Evolutionary conservation across 306 rosid species (phyloP), one percentile per base, ranked within the genome.

Genomic region (Trifolium fragiferum): DNA sequence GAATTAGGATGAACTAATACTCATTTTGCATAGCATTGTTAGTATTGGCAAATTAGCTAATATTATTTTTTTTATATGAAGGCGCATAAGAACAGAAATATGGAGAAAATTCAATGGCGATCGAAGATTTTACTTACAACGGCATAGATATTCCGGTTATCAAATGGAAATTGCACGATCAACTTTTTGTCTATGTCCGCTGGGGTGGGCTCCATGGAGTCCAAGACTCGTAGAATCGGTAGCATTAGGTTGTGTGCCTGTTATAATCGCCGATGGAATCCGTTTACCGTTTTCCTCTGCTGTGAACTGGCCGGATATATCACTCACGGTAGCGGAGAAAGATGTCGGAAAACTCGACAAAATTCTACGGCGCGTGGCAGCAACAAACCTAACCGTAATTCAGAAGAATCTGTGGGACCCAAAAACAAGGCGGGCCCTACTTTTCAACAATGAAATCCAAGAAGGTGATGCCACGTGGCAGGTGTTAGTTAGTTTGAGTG

Each of bases 121-220:
- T 81, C 69, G 85, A 85, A 58, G 93, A 80, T 95, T 92, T 80
- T 85, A 89, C 76, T 82, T 95, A 0, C 91, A 70, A 60, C 77
- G 99, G 79, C 92, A 83, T 0, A 82, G 98, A 37, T 95, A 84
- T 3, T 46, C 86, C 59, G 98, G 99, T 66, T 95, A 95, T 87
- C 98, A 92, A 82, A 81, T 82, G 3, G 99, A 95, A 58, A 92
- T 95, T 2, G 91, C 79, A 0, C 85, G 97, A 58, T 95, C 99
- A 0, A 82, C 82, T 0, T 95, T 95, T 58, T 95, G 99, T 30
- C 66, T 95, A 15, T 95, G 99, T 7, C 99, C 99, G 0, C 37
- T 92, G 6, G 99, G 99, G 64, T 95, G 99, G 99, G 99, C 99
- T 47, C 99, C 99, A 0, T 95, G 99, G 99, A 95, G 99, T 38